Conservation (phyloP, 352 stramenopile genomes). For the Phytopythium cucurbitacearum region DNA sequence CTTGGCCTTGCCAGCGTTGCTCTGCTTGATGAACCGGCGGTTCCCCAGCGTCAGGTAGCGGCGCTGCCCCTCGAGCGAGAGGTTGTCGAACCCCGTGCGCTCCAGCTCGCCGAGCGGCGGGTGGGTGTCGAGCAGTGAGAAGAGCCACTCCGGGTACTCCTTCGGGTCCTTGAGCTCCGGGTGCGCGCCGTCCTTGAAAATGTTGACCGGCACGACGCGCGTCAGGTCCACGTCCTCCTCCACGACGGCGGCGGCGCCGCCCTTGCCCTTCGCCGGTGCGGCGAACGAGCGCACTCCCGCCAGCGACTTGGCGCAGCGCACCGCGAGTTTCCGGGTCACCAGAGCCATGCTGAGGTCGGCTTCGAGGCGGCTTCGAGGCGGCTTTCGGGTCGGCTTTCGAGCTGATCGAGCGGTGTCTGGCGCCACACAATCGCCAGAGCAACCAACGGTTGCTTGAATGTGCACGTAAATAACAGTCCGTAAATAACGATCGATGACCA, state of each 20-base stretch:
- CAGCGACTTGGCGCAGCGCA: constrained; percentile 23
- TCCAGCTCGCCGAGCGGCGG: constrained; percentile 75
- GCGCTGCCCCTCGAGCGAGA: constrained; percentile 72
- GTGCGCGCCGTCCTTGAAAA: constrained; percentile 80
- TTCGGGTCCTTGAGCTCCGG: constrained; percentile 73
- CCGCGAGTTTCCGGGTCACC: constrained; percentile 37
- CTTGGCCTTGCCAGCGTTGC: constrained; percentile 82
- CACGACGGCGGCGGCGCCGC: constrained; percentile 43
- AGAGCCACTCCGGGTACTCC: constrained; percentile 86
- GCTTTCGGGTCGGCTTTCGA: neutral
- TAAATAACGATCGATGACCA: neutral
- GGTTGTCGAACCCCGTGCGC: constrained; percentile 74
- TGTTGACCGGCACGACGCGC: constrained; percentile 79
- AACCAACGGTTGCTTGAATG: too few relatives aligned
- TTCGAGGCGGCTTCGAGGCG: neutral
- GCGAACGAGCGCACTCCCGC: constrained; percentile 49
- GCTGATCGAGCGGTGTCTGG: constrained; percentile 7
- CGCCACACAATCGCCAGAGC: constrained; percentile 7
- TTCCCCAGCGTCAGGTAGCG: constrained; percentile 76
- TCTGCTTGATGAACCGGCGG: constrained; percentile 62
- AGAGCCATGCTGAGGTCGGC: constrained; percentile 14
- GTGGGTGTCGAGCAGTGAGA: constrained; percentile 70
- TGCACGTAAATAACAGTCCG: neutral
- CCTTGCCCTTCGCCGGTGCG: constrained; percentile 58
- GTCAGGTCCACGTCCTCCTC: constrained; percentile 76